These are phyloP conservation scores for Tetrapisispora namnaoensis DNA, from an alignment of 805 yeast genomes.

Conservation along the genomic window DNA sequence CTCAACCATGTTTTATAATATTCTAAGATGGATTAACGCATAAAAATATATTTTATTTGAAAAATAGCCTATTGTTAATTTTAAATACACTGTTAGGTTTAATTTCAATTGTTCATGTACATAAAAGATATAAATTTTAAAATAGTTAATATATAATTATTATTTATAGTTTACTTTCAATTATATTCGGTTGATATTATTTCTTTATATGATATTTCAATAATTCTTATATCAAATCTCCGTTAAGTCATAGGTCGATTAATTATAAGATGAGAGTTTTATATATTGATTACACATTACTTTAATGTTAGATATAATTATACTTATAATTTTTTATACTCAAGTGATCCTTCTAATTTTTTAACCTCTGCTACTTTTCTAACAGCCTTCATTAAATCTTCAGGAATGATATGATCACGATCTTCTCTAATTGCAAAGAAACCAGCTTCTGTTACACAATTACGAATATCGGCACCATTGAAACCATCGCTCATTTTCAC, in stretches of 20 bases:
- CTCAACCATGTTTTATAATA: neutral
- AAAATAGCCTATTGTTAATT: neutral
- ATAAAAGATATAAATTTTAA: neutral
- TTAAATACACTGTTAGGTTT: neutral
- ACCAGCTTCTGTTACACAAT: constrained; percentile 97
- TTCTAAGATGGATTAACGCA: neutral
- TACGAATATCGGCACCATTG: constrained; percentile 97
- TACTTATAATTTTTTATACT: constrained; percentile 76
- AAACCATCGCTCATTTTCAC: constrained; percentile 99
- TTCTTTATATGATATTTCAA: too few species aligned
- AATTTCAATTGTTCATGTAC: neutral
- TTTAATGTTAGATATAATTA: neutral
- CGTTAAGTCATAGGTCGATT: neutral
- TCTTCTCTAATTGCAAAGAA: constrained; percentile 97
- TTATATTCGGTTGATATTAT: too few species aligned
- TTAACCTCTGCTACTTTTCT: constrained; percentile 94
- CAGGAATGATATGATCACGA: constrained; percentile 86
- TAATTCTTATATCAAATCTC: neutral
- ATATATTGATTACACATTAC: neutral
- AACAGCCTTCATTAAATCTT: constrained; percentile 95
- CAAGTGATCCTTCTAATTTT: constrained; percentile 92
- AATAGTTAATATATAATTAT: neutral
- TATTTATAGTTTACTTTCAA: neutral
- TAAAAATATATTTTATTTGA: too few species aligned
- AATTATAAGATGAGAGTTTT: neutral